Evolutionary conservation across 345 rosid species (phyloP).

Genomic region (Citrus unshiu): DNA sequence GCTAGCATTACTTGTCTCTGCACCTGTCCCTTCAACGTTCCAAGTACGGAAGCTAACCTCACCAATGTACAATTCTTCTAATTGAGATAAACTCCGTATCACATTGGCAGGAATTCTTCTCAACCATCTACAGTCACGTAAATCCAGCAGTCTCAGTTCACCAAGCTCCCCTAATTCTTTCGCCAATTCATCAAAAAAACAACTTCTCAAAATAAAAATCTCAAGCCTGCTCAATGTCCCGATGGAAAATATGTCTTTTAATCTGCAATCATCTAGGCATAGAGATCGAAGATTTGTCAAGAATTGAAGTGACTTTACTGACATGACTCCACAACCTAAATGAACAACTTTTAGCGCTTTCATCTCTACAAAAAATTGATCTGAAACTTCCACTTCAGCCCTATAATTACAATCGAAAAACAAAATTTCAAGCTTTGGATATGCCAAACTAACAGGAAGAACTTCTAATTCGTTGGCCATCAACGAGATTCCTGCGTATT

Average conservation of each 20-base stretch:
- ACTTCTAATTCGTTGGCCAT: background rate
- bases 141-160: background rate
- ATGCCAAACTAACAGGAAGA: background rate
- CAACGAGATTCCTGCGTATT: background rate
- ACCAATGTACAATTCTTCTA: background rate
- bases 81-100: background rate
- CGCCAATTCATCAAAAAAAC: background rate
- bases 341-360: background rate
- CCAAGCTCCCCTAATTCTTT: background rate
- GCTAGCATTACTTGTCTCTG: background rate
- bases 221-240: background rate
- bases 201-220: background rate
- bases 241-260: background rate
- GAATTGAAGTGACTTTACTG: background rate
- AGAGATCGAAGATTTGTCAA: background rate
- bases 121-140: background rate
- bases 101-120: background rate
- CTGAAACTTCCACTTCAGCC: background rate
- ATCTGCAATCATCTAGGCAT: fast-evolving
- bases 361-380: background rate
- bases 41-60: fast-evolving
- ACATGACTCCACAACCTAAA: fast-evolving
- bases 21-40: background rate
- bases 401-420: fast-evolving
- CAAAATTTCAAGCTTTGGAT: background rate